A percentile compares a stretch with the other conserved stretches of the same genome.
Evolutionary conservation across 2,329 filamentous ascomycete species (phyloP).

Genomic region (Fusarium xyrophilum): DNA sequence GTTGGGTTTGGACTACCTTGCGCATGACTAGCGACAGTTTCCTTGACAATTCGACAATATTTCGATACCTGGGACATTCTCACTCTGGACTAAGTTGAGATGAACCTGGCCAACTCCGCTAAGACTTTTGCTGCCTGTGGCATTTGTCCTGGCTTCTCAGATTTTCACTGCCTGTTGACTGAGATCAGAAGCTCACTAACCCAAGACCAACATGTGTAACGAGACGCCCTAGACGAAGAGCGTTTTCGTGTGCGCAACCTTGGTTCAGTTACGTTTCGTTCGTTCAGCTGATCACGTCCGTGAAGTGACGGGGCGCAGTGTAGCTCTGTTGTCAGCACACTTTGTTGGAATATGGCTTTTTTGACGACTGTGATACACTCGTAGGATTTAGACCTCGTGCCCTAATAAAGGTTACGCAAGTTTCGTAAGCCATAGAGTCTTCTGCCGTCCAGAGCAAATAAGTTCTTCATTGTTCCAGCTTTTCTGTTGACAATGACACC

Average conservation of each 20-base stretch:
- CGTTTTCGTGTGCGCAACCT: fast-evolving
- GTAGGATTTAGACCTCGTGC: background rate
- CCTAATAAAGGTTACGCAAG: background rate
- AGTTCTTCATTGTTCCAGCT: too few relatives aligned
- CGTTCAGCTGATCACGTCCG: fast-evolving
- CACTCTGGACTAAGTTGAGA: background rate
- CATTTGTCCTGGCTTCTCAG: fast-evolving
- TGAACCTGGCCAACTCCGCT: background rate
- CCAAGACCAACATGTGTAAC: background rate
- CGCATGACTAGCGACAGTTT: slow-evolving; percentile 19
- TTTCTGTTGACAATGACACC: too few relatives aligned
- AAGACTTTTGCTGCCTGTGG: background rate
- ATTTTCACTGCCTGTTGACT: background rate
- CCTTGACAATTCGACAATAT: slow-evolving; percentile 1
- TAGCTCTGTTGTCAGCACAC: background rate
- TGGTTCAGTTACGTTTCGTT: fast-evolving
- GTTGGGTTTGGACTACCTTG: background rate
- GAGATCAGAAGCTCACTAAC: background rate
- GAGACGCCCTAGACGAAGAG: fast-evolving
- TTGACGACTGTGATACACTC: background rate
- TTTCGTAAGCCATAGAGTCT: background rate
- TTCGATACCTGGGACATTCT: background rate
- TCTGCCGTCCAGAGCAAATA: slow-evolving; percentile 17
- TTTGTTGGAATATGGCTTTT: background rate
- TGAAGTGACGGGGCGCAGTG: background rate